Base-by-base conservation (phyloP, 768 basidiomycete genomes). In the Cyclocybe cylindracea region DNA sequence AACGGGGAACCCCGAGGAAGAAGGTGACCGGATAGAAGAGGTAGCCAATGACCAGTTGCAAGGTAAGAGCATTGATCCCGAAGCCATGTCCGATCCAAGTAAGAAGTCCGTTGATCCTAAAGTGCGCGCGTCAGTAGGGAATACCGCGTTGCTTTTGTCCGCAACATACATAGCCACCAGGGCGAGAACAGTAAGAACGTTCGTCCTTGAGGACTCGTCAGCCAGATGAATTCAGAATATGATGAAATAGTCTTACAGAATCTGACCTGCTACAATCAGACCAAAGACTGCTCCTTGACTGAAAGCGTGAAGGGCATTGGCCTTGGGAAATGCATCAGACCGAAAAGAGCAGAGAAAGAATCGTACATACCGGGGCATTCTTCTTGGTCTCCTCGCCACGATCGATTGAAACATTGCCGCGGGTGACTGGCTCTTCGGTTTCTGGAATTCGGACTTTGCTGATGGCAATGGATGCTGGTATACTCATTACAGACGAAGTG, bases 401-500 rank as follows among this genome's bases (percentile, higher is more conserved):
- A 67, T 91, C 89, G 49, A 94, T 77, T 41, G 87, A 79, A 53
- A 94, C 79, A 35, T 73, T 80, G 9, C 93, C 93, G 29, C 88
- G 86, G 32, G 93, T 94, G 39, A 92, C 79, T 33, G 93, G 93
- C 58, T 89, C 89, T 11, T 93, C 92, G 18, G 76, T 67, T 71
- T 95, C 93, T 0, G 93, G 93, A 37, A 84, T 56, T 39, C 92
- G 89, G 60, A 94, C 76, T 70, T 96, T 96, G 63, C 85, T 87
- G 61, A 95, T 93, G 2, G 93, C 81, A 61, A 96, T 92, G 13
- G 91, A 93, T 0, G 93, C 94, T n/a, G 94, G 94, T 55, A 96
- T 95, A 66, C 86, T 89, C 93, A 96, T 96, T 51, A 95, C 87
- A 5, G 91, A 92, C 5, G 93, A 87, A 2, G 92, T 94, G 61